Evolutionary conservation across 352 stramenopile species (phyloP).

Genomic region (Phytopythium cucurbitacearum): DNA sequence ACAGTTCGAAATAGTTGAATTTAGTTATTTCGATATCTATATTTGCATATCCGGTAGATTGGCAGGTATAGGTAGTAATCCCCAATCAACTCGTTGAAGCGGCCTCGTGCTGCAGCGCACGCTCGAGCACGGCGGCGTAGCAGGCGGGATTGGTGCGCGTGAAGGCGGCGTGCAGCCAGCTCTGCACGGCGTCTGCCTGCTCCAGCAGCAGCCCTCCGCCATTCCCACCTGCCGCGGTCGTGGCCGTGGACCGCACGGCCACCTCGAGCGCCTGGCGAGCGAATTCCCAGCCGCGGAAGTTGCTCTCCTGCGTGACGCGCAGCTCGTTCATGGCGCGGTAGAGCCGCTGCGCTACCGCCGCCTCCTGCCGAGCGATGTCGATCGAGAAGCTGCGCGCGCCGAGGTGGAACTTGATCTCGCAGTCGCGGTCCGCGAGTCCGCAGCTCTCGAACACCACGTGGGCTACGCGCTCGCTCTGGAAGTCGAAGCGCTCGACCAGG

Average conservation of each 20-base stretch:
- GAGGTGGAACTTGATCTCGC: conserved; percentile 55
- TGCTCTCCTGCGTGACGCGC: conserved; percentile 28
- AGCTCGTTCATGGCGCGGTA: conserved; percentile 55
- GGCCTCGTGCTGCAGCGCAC: conserved; percentile 18
- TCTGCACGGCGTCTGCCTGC: conserved; percentile 37
- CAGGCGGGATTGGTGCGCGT: conserved; percentile 36
- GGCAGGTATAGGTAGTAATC: no score
- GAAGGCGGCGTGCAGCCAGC: conserved; percentile 46
- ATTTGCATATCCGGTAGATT: no score
- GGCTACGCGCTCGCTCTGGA: conserved; percentile 17
- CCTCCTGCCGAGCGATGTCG: conserved; percentile 40
- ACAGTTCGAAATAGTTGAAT: no score
- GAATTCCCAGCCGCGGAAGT: conserved; percentile 45
- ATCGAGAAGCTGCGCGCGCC: conserved; percentile 34
- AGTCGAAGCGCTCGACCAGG: conserved; percentile 36
- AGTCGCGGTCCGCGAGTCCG: conserved; percentile 41
- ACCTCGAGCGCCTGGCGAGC: conserved; percentile 32
- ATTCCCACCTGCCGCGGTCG: conserved; percentile 10
- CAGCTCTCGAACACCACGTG: conserved; percentile 42
- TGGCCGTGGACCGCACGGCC: conserved; percentile 16
- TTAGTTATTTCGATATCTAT: no score
- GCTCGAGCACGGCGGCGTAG: conserved; percentile 47
- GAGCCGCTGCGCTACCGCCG: conserved; percentile 22
- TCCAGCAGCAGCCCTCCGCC: conserved; percentile 28
- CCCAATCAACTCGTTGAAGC: no score